Base-by-base conservation (phyloP, 31 red algal genomes). In the Endocladia muricata region DNA sequence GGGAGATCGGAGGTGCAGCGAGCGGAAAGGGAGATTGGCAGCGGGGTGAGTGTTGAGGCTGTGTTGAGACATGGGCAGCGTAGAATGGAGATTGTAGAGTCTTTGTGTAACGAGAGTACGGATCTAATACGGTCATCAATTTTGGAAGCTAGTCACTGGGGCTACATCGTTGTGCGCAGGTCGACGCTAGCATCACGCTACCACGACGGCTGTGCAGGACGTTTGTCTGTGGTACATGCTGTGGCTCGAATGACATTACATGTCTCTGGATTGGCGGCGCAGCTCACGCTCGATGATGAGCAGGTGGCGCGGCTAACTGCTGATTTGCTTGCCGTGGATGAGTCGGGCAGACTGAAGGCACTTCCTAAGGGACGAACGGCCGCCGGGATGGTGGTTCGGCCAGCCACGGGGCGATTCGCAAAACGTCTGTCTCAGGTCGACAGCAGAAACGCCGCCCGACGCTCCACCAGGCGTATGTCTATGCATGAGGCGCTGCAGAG, bases 351-450 rank as follows among this genome's bases (percentile, higher is more conserved):
- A 22, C 37, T 87, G 52, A 35, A 54, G 35, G 29, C 73, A 29
- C 34, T 87, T 38, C 83, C 83, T 1, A 81, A 81, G 57, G 85
- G 85, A 2, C 32, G 69, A 1, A 81, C 85, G 44, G 75, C 60
- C 28, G 68, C 34, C 22, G 85, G 85, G 35, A 61, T 81, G 21
- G 76, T 89, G 26, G 25, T 81, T 19, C 65, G 85, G 4, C 85
- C 85, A 3, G 85, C 85, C 47, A 81, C 75, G 3, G 85, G 85
- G 3, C 64, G 76, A 38, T 81, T 80, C 54, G 85, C 85, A 22
- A 47, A 48, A 11, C 60, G 82, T 8, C 61, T 76, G 25, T 37
- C 37, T 37, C 3, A 30, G 29, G 41, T 2, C 4, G 26, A 63
- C 41, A 25, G 72, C 22, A 59, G 56, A 5, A 35, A n/a, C 0